Conservation (phyloP, 768 basidiomycete species). For the Pulveroboletus sp. region DNA sequence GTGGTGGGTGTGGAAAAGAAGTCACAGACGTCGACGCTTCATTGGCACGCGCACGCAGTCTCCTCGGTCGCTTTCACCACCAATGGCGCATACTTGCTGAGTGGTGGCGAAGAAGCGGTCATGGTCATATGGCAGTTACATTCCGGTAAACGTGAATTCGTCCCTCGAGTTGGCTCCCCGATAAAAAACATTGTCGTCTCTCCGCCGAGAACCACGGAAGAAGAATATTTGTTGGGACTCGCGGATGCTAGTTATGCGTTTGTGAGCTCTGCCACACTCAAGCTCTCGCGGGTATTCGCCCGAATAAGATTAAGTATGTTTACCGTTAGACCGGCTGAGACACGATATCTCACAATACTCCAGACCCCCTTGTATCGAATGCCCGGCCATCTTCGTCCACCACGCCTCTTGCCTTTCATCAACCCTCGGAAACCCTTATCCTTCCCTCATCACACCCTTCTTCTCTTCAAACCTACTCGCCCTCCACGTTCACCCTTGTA, state of each 20-base stretch:
- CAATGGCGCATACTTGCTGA: slow-evolving; percentile 89
- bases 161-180: slow-evolving; percentile 87
- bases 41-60: slow-evolving; percentile 97
- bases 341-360: background rate
- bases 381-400: slow-evolving; percentile 35
- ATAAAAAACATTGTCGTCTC: slow-evolving; percentile 67
- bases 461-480: slow-evolving; percentile 89
- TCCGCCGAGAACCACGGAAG: slow-evolving; percentile 50
- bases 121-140: slow-evolving; percentile 97
- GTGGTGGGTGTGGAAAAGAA: slow-evolving; percentile 67
- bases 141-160: slow-evolving; percentile 83
- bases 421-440: slow-evolving; percentile 67
- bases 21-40: slow-evolving; percentile 79
- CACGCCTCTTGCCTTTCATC: slow-evolving; percentile 74
- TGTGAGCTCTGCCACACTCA: slow-evolving; percentile 66
- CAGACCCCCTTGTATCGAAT: slow-evolving; percentile 36
- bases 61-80: slow-evolving; percentile 81
- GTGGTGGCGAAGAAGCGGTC: slow-evolving; percentile 93
- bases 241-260: slow-evolving; percentile 79
- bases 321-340: background rate
- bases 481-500: slow-evolving; percentile 60
- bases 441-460: slow-evolving; percentile 94
- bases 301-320: slow-evolving; percentile 72
- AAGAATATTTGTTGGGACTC: slow-evolving; percentile 84
- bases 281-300: slow-evolving; percentile 66